Conservation (phyloP, 257 asterid species). For the Fraxinus quadrangulata region DNA sequence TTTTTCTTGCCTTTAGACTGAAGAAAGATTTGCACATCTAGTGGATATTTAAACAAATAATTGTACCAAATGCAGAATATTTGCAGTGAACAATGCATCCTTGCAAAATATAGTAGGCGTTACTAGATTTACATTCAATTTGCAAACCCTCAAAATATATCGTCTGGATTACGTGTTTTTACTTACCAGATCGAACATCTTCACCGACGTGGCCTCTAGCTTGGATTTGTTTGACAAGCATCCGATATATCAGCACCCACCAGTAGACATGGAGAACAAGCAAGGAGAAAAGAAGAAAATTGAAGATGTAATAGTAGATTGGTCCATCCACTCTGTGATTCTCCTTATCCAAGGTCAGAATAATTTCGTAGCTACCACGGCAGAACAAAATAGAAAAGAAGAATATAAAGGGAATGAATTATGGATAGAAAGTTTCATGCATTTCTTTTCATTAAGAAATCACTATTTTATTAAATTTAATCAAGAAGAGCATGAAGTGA, state of each 20-base stretch:
- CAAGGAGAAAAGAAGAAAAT: conserved; percentile 76
- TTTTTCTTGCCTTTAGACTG: neutral
- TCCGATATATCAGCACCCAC: conserved; percentile 83
- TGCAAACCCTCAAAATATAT: neutral
- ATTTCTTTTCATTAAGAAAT: neutral
- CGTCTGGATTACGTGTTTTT: neutral
- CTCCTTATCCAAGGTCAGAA: conserved; percentile 55
- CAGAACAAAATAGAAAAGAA: conserved; percentile 15
- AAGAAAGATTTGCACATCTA: neutral
- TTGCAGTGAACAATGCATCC: neutral
- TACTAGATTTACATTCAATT: conserved; percentile 1
- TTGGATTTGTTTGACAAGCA: conserved; percentile 80
- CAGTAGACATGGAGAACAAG: conserved; percentile 90
- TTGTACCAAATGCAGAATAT: neutral
- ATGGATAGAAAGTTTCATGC: neutral
- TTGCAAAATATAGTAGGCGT: neutral
- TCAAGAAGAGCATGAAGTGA: neutral
- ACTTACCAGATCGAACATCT: conserved; percentile 93
- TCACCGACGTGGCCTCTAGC: conserved; percentile 87
- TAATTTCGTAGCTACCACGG: conserved; percentile 60
- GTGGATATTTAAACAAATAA: neutral
- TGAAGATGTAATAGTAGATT: conserved; percentile 76
- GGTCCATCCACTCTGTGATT: conserved; percentile 65
- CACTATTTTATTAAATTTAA: neutral
- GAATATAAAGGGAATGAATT: neutral